Evolutionary conservation across 768 basidiomycete genomes (phyloP).

Genomic region (Cyathus striatus): DNA sequence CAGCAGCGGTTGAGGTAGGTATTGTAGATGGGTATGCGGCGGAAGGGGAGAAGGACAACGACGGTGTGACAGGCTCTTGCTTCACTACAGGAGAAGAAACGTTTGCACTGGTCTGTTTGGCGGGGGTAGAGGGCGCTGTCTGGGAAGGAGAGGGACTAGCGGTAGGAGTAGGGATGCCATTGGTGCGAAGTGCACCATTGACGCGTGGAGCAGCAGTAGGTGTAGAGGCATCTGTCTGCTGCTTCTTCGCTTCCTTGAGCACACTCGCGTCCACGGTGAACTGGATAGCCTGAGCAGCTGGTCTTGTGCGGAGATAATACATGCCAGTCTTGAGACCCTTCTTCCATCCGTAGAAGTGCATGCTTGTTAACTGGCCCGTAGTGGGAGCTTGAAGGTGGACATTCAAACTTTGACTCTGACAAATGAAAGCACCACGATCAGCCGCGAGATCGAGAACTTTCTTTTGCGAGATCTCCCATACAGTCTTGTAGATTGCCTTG

Average conservation of each 20-base stretch:
- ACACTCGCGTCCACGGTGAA: conserved; percentile 90
- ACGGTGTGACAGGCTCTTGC: conserved; percentile 18
- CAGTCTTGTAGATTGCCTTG: conserved; percentile 99
- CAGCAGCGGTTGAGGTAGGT: conserved; percentile 5
- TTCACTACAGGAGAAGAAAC: conserved; percentile 13
- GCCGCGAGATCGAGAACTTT: conserved; percentile 96
- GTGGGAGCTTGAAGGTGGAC: conserved; percentile 89
- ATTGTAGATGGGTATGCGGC: too few relatives aligned
- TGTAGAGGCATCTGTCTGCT: conserved; percentile 21
- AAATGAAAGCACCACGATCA: conserved; percentile 98
- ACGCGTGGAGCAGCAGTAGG: conserved; percentile 9
- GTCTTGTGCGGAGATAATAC: conserved; percentile 94
- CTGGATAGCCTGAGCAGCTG: conserved; percentile 94
- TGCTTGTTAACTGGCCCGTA: conserved; percentile 86
- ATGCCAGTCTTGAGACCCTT: conserved; percentile 98
- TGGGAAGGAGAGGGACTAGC: conserved; percentile 10
- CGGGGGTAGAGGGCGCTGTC: conserved; percentile 8
- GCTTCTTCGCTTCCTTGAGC: conserved; percentile 59
- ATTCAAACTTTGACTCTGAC: conserved; percentile 93
- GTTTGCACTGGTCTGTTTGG: too few relatives aligned
- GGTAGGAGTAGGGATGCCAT: conserved; percentile 22
- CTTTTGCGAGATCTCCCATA: conserved; percentile 99
- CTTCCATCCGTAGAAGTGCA: conserved; percentile 99
- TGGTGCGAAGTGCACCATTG: conserved; percentile 16
- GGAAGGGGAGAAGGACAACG: conserved; percentile 6